phyloP scores from a whole-genome alignment of 208 protist genomes.

The Acanthamoeba culbertsoni region DNA sequence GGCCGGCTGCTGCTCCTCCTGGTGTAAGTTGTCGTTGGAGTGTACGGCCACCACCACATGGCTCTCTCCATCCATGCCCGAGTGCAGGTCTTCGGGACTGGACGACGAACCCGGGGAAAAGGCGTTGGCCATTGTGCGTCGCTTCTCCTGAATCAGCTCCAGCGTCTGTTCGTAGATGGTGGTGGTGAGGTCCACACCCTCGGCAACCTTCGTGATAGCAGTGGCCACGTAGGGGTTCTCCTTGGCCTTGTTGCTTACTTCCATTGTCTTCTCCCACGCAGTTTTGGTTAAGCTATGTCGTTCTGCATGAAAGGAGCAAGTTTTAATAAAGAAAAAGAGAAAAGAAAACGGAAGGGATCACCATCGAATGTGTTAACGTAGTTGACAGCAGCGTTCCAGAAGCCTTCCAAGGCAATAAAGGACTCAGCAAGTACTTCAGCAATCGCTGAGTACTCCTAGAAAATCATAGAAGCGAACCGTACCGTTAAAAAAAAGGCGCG shows the following conservation, averaged over 20 bases:
- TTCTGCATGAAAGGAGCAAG: neutral
- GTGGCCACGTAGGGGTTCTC: neutral
- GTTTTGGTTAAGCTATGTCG: neutral
- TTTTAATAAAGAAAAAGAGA: neutral
- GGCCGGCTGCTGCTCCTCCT: too few relatives aligned
- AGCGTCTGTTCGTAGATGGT: neutral
- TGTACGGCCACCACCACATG: too few relatives aligned
- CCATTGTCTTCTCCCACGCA: neutral
- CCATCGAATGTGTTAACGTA: neutral
- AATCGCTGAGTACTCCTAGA: neutral
- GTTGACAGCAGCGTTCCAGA: neutral
- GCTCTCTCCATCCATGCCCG: too few relatives aligned
- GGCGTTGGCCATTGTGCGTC: neutral
- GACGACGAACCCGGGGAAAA: neutral
- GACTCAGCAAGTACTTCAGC: neutral
- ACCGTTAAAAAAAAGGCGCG: neutral
- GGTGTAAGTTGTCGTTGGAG: too few relatives aligned
- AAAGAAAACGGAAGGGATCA: neutral
- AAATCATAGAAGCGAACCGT: too few relatives aligned
- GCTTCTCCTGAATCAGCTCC: slow-evolving; percentile 20
- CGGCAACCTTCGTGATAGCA: neutral
- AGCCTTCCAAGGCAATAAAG: neutral
- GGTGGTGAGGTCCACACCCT: neutral
- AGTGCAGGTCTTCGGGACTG: too few relatives aligned
- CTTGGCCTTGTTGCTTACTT: neutral